Base-by-base conservation (phyloP, 371 early-diverging fungal genomes). In the Aphelidium insulamus region DNA sequence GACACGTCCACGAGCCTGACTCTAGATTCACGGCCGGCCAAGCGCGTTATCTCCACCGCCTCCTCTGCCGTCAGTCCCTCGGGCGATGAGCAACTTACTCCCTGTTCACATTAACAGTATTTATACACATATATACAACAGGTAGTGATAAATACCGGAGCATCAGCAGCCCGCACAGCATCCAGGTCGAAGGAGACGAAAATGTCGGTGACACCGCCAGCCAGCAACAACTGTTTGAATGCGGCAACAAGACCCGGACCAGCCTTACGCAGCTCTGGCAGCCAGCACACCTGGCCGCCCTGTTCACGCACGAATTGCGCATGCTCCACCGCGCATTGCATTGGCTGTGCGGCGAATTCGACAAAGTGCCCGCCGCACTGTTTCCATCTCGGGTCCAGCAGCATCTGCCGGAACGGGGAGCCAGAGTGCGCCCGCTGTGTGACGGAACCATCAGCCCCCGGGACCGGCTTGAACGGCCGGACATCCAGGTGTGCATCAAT, bases 401-500 rank as follows among this genome's bases (percentile, higher is more conserved):
- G 26, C 37, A 38, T 1, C 21, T 33, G 31, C n/a, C 38, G 27
- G 33, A 38, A 38, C 18, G 38, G 38, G 18, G 38, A 38, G 6
- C 38, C 38, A 10, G 38, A 38, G 17, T 38, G 38, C 23, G 23
- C 21, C n/a, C n/a, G n/a, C n/a, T n/a, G n/a, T n/a, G n/a, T n/a
- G 8, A 16, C 14, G 5, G 7, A 5, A 2, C 17, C 38, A n/a
- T n/a, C n/a, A n/a, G n/a, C n/a, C n/a, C n/a, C n/a, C n/a, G n/a
- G n/a, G n/a, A n/a, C n/a, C 24, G 7, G 19, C 26, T 8, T 24
- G 21, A 38, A 6, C 19, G 36, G 38, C 1, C 38, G 29, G 8
- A 38, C 38, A 26, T 38, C 38, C n/a, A 38, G n/a, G 22, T 38
- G 38, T n/a, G 38, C 38, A 25, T 38, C 38, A 24, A 38, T 32